Conservation (phyloP, 306 rosid genomes). For the Trichosanthes cucumerina region DNA sequence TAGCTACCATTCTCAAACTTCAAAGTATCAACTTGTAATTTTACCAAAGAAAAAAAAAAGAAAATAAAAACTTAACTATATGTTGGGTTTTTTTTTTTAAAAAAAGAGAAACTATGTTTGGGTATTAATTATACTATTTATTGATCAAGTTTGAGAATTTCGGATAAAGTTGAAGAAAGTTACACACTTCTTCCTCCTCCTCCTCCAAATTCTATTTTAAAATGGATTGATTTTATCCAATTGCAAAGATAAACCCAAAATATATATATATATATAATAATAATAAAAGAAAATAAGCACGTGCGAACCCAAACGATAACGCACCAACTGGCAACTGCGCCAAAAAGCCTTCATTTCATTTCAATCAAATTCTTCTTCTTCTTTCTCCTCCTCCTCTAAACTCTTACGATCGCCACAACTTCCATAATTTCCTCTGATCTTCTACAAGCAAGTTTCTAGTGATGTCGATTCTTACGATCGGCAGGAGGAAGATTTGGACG, state of each 20-base stretch:
- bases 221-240: background rate
- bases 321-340: background rate
- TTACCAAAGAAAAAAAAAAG: too few relatives aligned
- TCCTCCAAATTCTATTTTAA: background rate
- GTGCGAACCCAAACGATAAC: background rate
- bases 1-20: too few relatives aligned
- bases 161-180: too few relatives aligned
- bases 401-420: background rate
- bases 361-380: background rate
- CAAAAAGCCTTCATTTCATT: background rate
- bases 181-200: too few relatives aligned
- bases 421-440: background rate
- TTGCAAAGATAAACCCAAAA: background rate
- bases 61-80: too few relatives aligned
- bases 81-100: too few relatives aligned
- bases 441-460: too few relatives aligned
- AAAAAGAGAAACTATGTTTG: too few relatives aligned
- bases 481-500: conserved; percentile 28
- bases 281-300: background rate
- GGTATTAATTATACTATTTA: too few relatives aligned
- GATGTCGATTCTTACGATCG: conserved; percentile 21
- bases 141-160: too few relatives aligned
- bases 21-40: too few relatives aligned
- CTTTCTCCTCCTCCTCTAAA: background rate
- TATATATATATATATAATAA: too few relatives aligned